Evolutionary conservation across 495 filamentous ascomycete genomes (phyloP).

Genomic region (Neurospora africana): DNA sequence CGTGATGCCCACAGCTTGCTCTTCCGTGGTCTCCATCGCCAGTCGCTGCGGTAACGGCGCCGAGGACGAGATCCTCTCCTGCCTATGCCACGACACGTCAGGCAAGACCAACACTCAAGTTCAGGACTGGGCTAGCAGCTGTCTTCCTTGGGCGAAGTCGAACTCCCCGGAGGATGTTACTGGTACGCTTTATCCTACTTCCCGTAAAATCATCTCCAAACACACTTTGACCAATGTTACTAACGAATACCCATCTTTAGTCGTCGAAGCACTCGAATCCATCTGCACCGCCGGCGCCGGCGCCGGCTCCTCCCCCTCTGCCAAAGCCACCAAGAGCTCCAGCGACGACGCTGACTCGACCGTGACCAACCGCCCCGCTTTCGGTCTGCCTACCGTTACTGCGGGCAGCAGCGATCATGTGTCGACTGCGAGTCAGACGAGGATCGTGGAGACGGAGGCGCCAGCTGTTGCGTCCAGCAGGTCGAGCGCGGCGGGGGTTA

Average conservation of each 20-base stretch:
- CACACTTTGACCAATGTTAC: too few relatives aligned
- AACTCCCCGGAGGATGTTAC: conserved; percentile 6
- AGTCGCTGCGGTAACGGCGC: background rate
- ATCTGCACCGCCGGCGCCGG: background rate
- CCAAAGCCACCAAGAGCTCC: background rate
- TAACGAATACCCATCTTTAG: too few relatives aligned
- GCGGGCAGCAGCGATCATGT: background rate
- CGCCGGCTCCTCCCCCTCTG: background rate
- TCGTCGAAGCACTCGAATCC: background rate
- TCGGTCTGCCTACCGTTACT: background rate
- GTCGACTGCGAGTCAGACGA: background rate
- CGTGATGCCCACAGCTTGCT: background rate
- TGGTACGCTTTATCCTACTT: conserved; percentile 1
- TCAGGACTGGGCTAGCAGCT: conserved; percentile 13
- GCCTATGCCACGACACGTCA: background rate
- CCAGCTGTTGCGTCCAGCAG: background rate
- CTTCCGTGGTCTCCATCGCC: background rate
- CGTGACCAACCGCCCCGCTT: background rate
- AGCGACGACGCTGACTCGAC: background rate
- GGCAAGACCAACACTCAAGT: conserved; percentile 14
- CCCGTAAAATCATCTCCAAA: background rate
- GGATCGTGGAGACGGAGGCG: background rate
- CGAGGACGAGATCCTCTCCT: background rate
- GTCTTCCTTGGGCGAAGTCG: conserved; percentile 11
- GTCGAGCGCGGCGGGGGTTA: background rate